phyloP scores from a whole-genome alignment of 2,329 filamentous ascomycete species.

The Colletotrichum falcatum region DNA sequence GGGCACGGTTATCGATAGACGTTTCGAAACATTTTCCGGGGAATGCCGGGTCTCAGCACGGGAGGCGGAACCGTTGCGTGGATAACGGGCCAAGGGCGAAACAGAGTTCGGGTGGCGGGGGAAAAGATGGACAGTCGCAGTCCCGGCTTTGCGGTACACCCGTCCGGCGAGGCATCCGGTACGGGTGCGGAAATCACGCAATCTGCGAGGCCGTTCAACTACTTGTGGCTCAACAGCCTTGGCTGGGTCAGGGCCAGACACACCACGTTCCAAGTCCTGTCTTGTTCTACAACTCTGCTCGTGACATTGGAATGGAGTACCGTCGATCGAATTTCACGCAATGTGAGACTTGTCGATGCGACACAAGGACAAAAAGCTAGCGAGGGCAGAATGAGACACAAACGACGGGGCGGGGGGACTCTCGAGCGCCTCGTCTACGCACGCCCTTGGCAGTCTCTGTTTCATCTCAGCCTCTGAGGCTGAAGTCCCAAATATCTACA shows the following conservation, averaged over 20 bases:
- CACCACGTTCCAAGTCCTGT: too few relatives aligned
- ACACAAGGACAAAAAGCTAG: not conserved
- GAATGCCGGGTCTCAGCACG: slow-evolving; percentile 1
- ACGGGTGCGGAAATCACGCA: slow-evolving; percentile 22
- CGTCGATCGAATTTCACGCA: not conserved
- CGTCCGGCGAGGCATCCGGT: slow-evolving; percentile 19
- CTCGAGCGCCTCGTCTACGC: not conserved
- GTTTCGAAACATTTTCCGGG: slow-evolving; percentile 30
- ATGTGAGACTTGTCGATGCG: not conserved
- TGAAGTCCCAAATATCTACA: not conserved
- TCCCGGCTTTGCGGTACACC: not conserved
- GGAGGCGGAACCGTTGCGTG: not conserved
- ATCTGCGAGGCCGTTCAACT: slow-evolving; percentile 11
- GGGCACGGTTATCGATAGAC: not conserved
- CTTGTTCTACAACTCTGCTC: not conserved
- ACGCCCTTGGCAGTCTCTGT: not conserved
- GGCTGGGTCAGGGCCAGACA: not conserved
- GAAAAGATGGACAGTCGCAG: slow-evolving; percentile 28
- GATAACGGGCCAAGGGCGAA: slow-evolving; percentile 1
- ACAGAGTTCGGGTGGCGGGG: slow-evolving; percentile 16
- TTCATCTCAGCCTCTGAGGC: not conserved
- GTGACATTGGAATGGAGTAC: not conserved
- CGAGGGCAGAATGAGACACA: not conserved
- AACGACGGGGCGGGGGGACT: too few relatives aligned
- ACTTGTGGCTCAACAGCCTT: slow-evolving; percentile 15